Base-by-base conservation (phyloP, 225 moss, liverwort and hornwort species). In the Anthoceros angustus region DNA sequence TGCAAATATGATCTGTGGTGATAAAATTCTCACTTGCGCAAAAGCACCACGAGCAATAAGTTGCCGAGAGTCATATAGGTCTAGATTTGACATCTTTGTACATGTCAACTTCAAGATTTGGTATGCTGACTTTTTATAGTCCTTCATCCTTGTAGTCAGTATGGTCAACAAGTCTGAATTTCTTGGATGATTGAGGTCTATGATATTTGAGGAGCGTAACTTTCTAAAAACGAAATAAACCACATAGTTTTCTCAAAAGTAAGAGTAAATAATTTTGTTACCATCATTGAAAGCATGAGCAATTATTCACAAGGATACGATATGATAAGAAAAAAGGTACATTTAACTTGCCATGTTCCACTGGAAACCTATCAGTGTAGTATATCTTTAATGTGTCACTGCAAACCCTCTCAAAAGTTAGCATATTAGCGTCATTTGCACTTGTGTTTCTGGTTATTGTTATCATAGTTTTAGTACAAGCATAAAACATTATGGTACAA, bases 281-380 rank as follows among this genome's bases (percentile, higher is more conserved):
- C n/a, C 4, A 55, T 18, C 8, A 9, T 20, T 3, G 16, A 20
- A 9, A 15, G 18, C 18, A 20, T 55, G 7, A 23, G 4, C 32
- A 32, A 32, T 32, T 32, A 32, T 32, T 32, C 32, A 55, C n/a
- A 55, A 82, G 80, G 91, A 98, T 98, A 98, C 91, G 91, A 21
- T 88, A 87, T 49, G 82, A 91, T 7, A 98, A 70, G 62, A 78
- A 91, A 61, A 91, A 98, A 1, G 87, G 88, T 0, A 82, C 95
- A 76, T 98, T 98, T 3, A 84, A 55, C 75, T 81, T 91, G 74
- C 66, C 63, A 64, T 76, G 78, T 45, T 98, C 91, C 88, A 89
- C 88, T 0, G 91, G 95, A 9, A 89, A 98, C 8, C 88, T 80
- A 5, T 98, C 95, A 77, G 86, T 84, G 43, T 98, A 91, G 50